Percentiles rank a stretch among this genome's conserved stretches.
Evolutionary conservation across 192 early-diverging fungal genomes (phyloP).

Genomic region (Entophlyctis luteolus): DNA sequence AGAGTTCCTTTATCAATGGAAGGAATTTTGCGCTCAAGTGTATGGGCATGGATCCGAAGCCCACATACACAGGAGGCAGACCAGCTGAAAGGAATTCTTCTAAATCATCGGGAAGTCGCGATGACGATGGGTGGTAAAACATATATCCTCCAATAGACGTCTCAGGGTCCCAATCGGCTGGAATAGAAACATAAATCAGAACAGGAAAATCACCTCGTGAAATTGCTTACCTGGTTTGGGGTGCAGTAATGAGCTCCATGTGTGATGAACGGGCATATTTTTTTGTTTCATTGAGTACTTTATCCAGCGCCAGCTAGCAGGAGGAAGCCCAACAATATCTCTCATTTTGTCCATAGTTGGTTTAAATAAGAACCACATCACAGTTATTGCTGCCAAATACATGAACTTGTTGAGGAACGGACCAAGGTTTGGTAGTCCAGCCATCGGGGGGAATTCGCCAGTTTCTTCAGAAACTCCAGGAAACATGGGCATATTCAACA

Average conservation of each 20-base stretch:
- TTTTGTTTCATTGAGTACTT: neutral
- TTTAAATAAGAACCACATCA: neutral
- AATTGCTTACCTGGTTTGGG: neutral
- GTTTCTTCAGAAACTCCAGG: neutral
- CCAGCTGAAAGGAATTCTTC: neutral
- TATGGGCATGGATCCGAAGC: neutral
- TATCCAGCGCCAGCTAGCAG: neutral
- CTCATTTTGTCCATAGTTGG: conserved; percentile 2
- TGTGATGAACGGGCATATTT: neutral
- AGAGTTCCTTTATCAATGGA: neutral
- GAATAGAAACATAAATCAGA: neutral
- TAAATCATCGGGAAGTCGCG: neutral
- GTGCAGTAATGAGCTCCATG: neutral
- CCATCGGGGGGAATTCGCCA: neutral
- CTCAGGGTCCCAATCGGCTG: neutral
- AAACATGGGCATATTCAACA: conserved; percentile 4
- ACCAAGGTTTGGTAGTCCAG: neutral
- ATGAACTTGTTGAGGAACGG: neutral
- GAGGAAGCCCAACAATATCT: neutral
- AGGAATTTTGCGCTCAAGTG: neutral
- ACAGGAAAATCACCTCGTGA: too few species aligned
- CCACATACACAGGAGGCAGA: neutral
- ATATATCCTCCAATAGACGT: neutral
- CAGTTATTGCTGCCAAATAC: neutral
- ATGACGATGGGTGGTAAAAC: neutral